Percentiles rank a stretch among this genome's conserved stretches.
These are phyloP conservation scores for Inga laurina DNA, from an alignment of 306 rosid genomes.

Conservation along the genomic window DNA sequence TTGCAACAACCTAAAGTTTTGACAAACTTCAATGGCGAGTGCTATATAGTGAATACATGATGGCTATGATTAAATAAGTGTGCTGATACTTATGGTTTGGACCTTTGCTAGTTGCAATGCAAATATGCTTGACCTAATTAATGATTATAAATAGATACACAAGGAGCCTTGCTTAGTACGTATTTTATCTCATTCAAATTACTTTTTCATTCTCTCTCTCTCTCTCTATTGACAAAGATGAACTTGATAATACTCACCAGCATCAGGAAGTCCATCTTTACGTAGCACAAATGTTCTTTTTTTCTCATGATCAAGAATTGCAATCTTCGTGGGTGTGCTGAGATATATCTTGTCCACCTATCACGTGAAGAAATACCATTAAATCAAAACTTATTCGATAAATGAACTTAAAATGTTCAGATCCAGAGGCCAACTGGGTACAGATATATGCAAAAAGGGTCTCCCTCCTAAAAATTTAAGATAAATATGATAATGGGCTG, in stretches of 20 bases:
- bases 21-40: not conserved
- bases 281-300: slow-evolving; percentile 93
- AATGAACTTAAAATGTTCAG: slow-evolving; percentile 3
- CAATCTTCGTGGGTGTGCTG: slow-evolving; percentile 91
- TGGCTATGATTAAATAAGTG: not conserved
- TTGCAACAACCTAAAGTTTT: not conserved
- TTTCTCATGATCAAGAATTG: slow-evolving; percentile 94
- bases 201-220: not conserved
- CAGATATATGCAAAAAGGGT: not conserved
- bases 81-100: not conserved
- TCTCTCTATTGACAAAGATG: slow-evolving; percentile 22
- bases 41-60: not conserved
- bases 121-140: not conserved
- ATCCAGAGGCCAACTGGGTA: not conserved
- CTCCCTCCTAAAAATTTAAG: not conserved
- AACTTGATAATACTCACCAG: slow-evolving; percentile 60
- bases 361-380: slow-evolving; percentile 17
- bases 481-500: slow-evolving; percentile 1
- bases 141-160: not conserved
- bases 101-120: not conserved
- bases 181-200: not conserved
- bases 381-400: slow-evolving; percentile 21
- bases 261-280: slow-evolving; percentile 99
- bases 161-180: not conserved
- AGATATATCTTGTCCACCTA: slow-evolving; percentile 97